Evolutionary conservation across 495 filamentous ascomycete genomes (phyloP).

Genomic region (Tuber microsphaerosporum): DNA sequence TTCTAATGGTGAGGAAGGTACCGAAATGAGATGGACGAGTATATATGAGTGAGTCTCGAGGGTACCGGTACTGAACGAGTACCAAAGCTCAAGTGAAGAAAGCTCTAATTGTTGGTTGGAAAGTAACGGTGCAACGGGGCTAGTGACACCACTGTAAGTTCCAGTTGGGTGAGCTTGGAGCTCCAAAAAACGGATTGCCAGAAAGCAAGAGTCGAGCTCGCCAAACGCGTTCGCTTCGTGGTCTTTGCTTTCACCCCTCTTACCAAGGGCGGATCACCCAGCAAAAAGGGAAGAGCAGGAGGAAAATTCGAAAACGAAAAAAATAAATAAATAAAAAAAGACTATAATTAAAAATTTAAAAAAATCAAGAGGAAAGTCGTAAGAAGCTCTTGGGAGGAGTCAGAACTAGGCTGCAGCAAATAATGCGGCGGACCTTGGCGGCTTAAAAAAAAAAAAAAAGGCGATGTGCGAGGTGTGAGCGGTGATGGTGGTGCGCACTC

Average conservation of each 20-base stretch:
- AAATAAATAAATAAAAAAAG: not conserved
- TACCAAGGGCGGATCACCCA: not conserved
- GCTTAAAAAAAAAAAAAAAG: slow-evolving; percentile 8
- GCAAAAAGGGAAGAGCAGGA: not conserved
- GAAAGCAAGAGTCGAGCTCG: not conserved
- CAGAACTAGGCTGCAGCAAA: not conserved
- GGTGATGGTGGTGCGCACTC: slow-evolving; percentile 8
- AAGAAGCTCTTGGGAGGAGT: not conserved
- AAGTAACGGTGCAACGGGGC: not conserved
- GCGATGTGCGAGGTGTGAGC: not conserved
- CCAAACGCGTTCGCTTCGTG: not conserved
- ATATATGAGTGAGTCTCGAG: not conserved
- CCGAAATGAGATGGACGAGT: not conserved
- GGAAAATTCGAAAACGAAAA: not conserved
- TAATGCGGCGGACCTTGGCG: not conserved
- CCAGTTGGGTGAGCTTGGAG: not conserved
- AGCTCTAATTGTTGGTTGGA: not conserved
- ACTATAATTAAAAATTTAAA: no score
- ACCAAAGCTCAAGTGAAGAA: not conserved
- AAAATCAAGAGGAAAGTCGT: not conserved
- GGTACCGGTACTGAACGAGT: not conserved
- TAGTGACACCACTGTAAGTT: not conserved
- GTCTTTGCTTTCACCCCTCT: not conserved
- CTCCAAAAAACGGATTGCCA: not conserved
- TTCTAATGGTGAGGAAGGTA: not conserved